Evolutionary conservation across 176 grass and related monocot species (phyloP).

Genomic region (Oryza meridionalis): DNA sequence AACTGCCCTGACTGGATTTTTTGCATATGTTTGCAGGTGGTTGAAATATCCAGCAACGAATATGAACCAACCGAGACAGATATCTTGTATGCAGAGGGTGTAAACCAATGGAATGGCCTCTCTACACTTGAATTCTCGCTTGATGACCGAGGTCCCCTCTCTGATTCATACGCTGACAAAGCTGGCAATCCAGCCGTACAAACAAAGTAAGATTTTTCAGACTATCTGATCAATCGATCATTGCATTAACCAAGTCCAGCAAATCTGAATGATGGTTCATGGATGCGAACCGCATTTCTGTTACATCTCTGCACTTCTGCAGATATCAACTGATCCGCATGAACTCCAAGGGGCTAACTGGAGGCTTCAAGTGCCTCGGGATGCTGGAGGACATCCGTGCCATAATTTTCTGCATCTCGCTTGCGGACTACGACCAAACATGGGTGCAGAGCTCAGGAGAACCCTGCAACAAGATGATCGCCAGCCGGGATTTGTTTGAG

Average conservation of each 20-base stretch:
- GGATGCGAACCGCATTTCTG: background rate
- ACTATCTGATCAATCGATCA: background rate
- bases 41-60: slow-evolving; percentile 79
- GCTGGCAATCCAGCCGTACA: slow-evolving; percentile 43
- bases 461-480: slow-evolving; percentile 68
- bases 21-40: slow-evolving; percentile 53
- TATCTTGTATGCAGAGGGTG: slow-evolving; percentile 75
- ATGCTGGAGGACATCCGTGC: slow-evolving; percentile 70
- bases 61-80: slow-evolving; percentile 80
- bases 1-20: background rate
- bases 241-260: background rate
- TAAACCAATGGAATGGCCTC: slow-evolving; percentile 72
- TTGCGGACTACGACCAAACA: slow-evolving; percentile 61
- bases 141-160: slow-evolving; percentile 52
- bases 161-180: slow-evolving; percentile 55
- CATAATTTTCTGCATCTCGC: slow-evolving; percentile 65
- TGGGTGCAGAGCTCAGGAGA: slow-evolving; percentile 34
- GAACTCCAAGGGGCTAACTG: slow-evolving; percentile 55
- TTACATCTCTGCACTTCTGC: background rate
- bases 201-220: slow-evolving; percentile 42
- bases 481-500: slow-evolving; percentile 67
- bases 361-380: slow-evolving; percentile 66
- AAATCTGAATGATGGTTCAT: background rate
- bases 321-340: slow-evolving; percentile 69
- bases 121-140: slow-evolving; percentile 69